phyloP scores from a whole-genome alignment of 148 eudicot genomes.

The Rheum nobile region DNA sequence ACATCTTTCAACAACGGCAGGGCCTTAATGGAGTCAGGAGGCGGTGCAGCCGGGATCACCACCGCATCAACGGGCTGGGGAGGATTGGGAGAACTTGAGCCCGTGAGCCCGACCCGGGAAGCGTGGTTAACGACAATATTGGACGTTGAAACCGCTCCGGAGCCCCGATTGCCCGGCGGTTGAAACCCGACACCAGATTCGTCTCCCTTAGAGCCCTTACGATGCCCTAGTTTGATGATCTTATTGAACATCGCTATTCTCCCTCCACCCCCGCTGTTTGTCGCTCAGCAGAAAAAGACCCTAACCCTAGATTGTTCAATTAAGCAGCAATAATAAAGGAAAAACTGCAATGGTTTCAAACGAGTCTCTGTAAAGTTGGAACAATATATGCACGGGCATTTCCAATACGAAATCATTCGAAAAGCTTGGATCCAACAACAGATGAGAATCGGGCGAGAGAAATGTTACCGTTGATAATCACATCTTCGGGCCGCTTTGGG shows the following conservation, averaged over 20 bases:
- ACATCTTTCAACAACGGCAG: slow-evolving; percentile 9
- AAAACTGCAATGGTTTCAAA: background rate
- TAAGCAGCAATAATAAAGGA: background rate
- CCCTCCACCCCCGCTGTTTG: background rate
- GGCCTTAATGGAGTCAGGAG: background rate
- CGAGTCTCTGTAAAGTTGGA: background rate
- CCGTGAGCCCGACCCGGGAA: background rate
- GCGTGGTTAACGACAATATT: slow-evolving; percentile 11
- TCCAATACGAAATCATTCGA: background rate
- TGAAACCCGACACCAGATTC: background rate
- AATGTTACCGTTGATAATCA: background rate
- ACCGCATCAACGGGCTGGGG: background rate
- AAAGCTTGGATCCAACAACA: background rate
- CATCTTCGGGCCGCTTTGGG: background rate
- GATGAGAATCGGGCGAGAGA: background rate
- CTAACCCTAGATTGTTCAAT: slow-evolving; percentile 1
- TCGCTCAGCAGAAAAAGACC: background rate
- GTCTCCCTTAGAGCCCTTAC: slow-evolving; percentile 4
- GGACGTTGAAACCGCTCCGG: slow-evolving; percentile 7
- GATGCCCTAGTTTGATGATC: slow-evolving; percentile 7
- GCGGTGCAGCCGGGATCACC: background rate
- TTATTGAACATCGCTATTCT: background rate
- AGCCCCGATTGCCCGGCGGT: background rate
- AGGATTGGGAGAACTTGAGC: background rate
- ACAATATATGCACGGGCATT: background rate